Base-by-base conservation (phyloP, 192 early-diverging fungal species). In the Backusella circina region DNA sequence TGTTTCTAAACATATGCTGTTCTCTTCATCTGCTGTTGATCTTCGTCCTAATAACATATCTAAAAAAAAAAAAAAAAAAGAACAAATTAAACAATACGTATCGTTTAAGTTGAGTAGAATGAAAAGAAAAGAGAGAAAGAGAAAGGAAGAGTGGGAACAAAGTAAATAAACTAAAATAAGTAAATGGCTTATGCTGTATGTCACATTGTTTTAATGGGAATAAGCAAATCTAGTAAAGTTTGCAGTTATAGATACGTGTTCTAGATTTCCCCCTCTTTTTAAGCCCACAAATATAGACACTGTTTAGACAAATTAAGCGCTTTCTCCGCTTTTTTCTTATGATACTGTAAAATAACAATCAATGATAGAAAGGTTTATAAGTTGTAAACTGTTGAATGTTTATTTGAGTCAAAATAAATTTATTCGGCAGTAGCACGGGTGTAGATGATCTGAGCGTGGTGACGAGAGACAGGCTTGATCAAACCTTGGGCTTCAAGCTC, bases 391-490 rank as follows among this genome's bases (percentile, higher is more conserved):
- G 36, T 84, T 80, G 82, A 82, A 75, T 85, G 69, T 65, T 82
- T 78, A 73, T 81, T 77, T 32, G 68, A 67, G 65, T 18, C 18
- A 67, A 66, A 35, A 67, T 33, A 67, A 35, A 67, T 33, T 33
- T 67, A 67, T 31, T 79, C 47, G 37, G 78, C 47, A 74, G 86
- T 88, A 57, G 85, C 86, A 72, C 86, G 85, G 68, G 86, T 90
- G 89, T 95, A 94, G 88, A 94, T 92, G 74, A 93, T 86, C 86
- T 99, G 97, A 75, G 95, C 92, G 84, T 91, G 92, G 91, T 98
- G 96, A 71, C 87, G 86, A 75, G 92, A 91, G 79, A 99, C 90
- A 73, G 93, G 89, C 84, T 93, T 93, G 90, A 99, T 99, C 50
- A 93, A 78, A 79, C 97, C 97, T 86, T 96, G 90, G 72, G 85